Evolutionary conservation across 192 early-diverging fungal genomes (phyloP).

Genomic region (Endogone sp.): DNA sequence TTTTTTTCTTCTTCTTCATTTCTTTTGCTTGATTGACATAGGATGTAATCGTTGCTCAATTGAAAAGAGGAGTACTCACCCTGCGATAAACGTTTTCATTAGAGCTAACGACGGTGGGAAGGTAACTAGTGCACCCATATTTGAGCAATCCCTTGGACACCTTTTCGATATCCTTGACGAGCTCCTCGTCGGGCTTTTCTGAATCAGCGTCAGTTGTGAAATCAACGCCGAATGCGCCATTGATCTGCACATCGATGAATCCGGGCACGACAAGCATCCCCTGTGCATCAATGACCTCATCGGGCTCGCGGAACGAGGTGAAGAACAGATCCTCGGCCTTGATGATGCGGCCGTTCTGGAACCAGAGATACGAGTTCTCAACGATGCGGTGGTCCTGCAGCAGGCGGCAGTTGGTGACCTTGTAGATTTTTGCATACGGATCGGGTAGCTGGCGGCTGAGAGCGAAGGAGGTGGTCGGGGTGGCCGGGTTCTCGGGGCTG

Average conservation of each 20-base stretch:
- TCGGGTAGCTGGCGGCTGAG: background rate
- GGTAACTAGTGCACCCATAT: slow-evolving; percentile 70
- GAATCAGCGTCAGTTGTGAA: slow-evolving; percentile 44
- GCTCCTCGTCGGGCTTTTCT: slow-evolving; percentile 47
- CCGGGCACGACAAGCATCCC: slow-evolving; percentile 66
- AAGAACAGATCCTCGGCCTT: slow-evolving; percentile 67
- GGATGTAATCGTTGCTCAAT: too few species aligned
- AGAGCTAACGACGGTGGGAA: slow-evolving; percentile 73
- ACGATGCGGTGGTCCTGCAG: slow-evolving; percentile 64
- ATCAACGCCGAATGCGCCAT: slow-evolving; percentile 75
- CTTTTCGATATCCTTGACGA: slow-evolving; percentile 56
- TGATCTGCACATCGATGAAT: slow-evolving; percentile 73
- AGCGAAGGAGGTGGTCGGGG: background rate
- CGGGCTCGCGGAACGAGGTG: slow-evolving; percentile 52
- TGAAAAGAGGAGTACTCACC: slow-evolving; percentile 31
- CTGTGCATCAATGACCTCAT: slow-evolving; percentile 59
- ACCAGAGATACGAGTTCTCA: slow-evolving; percentile 61
- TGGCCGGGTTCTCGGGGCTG: background rate
- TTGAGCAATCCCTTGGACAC: slow-evolving; percentile 66
- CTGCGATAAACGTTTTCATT: slow-evolving; percentile 61
- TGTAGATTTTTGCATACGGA: slow-evolving; percentile 10
- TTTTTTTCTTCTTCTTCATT: too few species aligned
- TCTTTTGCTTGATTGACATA: too few species aligned
- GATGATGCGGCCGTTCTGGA: slow-evolving; percentile 69
- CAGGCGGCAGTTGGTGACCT: slow-evolving; percentile 72